Evolutionary conservation across 257 asterid genomes (phyloP), one percentile per base, ranked within the genome.

Genomic region (Penstemon newberryi): DNA sequence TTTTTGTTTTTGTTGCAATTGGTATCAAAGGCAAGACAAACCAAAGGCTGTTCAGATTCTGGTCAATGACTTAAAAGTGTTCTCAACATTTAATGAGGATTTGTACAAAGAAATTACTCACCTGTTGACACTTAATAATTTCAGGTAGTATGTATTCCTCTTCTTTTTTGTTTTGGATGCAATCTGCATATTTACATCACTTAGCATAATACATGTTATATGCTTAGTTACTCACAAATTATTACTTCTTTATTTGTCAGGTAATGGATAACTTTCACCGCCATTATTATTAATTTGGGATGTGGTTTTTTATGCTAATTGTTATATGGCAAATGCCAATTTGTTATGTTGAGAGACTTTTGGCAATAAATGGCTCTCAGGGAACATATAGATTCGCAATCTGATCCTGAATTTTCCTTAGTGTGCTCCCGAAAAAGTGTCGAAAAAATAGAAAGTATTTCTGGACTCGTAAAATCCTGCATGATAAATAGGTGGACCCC

Each of bases 51-150:
- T 91, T 68, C 96, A 91, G 55, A 83, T 91, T 72, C 81, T 91
- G 63, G 95, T 87, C 72, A 84, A 75, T 78, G 98, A 91, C 82
- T 79, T 91, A 86, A 91, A 87, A 80, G 96, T 91, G 73, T 91
- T 91, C 78, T 87, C 96, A 8, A 84, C 95, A 61, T 89, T 91
- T 70, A 87, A 91, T 66, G 98, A 91, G 78, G 98, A 91, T 77
- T 76, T 91, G 55, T 91, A 81, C 73, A 91, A 91, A 81, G 96
- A 91, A 75, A 91, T 91, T 49, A 91, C 98, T n/a, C 98, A 91
- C 84, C 87, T 91, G 53, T 75, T 91, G 72, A 89, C 98, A 5
- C 91, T 91, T 71, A 73, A 55, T 71, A 91, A 91, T 86, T 89
- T 91, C 94, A 89, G 98, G 98, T 91, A 83, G 25, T 33, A 6